A percentile compares a stretch with the other conserved stretches of the same genome.
Evolutionary conservation across 345 rosid species (phyloP).

Genomic region (Barbarea vulgaris): DNA sequence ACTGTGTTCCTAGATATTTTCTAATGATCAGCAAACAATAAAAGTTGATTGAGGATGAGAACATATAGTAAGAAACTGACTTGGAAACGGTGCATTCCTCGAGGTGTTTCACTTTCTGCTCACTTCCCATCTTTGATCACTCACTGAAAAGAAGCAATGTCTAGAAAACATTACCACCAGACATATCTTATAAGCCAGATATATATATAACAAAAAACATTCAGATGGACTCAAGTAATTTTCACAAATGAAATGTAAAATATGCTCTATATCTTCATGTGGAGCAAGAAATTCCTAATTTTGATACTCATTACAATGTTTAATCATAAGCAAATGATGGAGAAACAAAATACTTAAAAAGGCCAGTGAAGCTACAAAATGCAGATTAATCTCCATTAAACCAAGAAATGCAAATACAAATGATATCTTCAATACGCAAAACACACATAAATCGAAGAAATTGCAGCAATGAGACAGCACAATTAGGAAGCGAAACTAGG

Average conservation of each 20-base stretch:
- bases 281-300: not conserved
- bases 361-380: not conserved
- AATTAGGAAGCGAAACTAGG: not conserved
- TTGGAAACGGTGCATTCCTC: slow-evolving; percentile 80
- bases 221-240: not conserved
- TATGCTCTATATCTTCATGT: not conserved
- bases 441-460: not conserved
- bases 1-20: not conserved
- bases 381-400: not conserved
- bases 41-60: not conserved
- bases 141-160: slow-evolving; percentile 15
- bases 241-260: not conserved
- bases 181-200: not conserved
- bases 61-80: slow-evolving; percentile 44
- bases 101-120: slow-evolving; percentile 62
- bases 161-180: not conserved
- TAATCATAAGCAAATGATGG: not conserved
- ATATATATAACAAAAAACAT: no score
- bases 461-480: not conserved
- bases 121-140: slow-evolving; percentile 48
- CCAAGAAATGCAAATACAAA: not conserved
- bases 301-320: not conserved
- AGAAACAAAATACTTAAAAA: not conserved
- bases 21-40: not conserved
- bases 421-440: not conserved